phyloP scores from a whole-genome alignment of 2,329 filamentous ascomycete genomes.

The Penicillium sclerotiorum region DNA sequence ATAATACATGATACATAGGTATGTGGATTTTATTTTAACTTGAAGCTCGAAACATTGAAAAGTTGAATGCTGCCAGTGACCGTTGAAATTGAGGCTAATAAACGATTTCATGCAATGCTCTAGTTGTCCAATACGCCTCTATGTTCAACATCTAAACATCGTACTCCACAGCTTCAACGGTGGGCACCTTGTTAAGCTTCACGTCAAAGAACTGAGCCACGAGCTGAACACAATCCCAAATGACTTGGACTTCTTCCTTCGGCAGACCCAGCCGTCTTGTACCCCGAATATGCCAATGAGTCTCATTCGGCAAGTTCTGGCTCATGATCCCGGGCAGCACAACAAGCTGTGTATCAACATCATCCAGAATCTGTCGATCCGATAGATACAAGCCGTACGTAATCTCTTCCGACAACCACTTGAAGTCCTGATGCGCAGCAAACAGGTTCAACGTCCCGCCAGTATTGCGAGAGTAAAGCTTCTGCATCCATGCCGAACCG shows the following conservation, averaged over 20 bases:
- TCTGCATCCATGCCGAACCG: conserved; percentile 58
- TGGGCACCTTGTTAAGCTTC: conserved; percentile 33
- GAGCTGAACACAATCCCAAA: conserved; percentile 35
- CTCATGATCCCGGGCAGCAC: conserved; percentile 50
- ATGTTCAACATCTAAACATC: conserved; percentile 35
- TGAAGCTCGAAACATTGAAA: no score
- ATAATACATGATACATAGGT: no score
- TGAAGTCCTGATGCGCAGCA: conserved; percentile 54
- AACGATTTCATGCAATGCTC: no score
- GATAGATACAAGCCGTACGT: conserved; percentile 63
- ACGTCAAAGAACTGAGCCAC: conserved; percentile 33
- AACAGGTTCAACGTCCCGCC: conserved; percentile 35
- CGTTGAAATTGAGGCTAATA: no score
- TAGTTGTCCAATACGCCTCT: no score
- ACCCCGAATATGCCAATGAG: conserved; percentile 51
- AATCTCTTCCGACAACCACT: conserved; percentile 72
- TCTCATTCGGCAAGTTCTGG: conserved; percentile 45
- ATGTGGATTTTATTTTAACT: no score
- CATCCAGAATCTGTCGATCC: conserved; percentile 44
- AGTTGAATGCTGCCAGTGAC: no score
- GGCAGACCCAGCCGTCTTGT: conserved; percentile 44
- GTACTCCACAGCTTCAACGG: conserved; percentile 34
- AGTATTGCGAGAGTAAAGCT: conserved; percentile 58
- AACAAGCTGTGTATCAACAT: conserved; percentile 49
- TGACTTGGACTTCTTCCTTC: conserved; percentile 44